A percentile compares a stretch with the other conserved stretches of the same genome.
These are phyloP conservation scores for Raddia guianensis DNA, from an alignment of 176 grass and related monocot genomes.

Conservation along the genomic window DNA sequence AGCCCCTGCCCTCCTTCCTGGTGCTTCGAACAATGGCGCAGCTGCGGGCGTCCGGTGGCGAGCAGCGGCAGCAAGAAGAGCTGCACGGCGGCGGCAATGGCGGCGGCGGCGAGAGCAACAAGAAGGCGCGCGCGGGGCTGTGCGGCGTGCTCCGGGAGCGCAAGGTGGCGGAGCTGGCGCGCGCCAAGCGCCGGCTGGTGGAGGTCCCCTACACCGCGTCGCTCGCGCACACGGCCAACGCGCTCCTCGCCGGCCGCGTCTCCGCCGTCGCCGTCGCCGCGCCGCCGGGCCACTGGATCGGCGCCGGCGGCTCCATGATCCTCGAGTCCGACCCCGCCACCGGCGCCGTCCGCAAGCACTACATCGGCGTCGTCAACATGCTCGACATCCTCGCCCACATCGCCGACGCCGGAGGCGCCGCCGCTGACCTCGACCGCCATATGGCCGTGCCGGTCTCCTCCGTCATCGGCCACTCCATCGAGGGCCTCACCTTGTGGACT, in stretches of 20 bases:
- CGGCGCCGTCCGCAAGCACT: constrained; percentile 87
- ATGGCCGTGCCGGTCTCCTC: constrained; percentile 80
- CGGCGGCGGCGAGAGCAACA: constrained; percentile 35
- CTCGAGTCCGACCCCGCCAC: constrained; percentile 83
- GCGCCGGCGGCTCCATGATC: constrained; percentile 86
- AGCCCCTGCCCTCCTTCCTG: background rate
- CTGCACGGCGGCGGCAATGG: background rate
- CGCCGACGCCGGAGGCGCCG: constrained; percentile 43
- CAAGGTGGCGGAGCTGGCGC: constrained; percentile 58
- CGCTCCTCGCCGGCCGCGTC: constrained; percentile 59
- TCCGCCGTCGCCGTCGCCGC: constrained; percentile 70
- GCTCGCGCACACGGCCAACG: constrained; percentile 71
- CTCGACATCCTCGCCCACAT: constrained; percentile 82
- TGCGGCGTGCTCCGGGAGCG: constrained; percentile 67
- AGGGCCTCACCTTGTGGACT: constrained; percentile 86
- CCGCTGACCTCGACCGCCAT: constrained; percentile 42
- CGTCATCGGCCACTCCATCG: constrained; percentile 77
- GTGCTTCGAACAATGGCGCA: constrained; percentile 28
- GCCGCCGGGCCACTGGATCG: constrained; percentile 82
- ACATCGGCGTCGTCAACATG: constrained; percentile 95
- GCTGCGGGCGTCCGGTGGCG: constrained; percentile 8
- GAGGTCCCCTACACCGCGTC: constrained; percentile 88
- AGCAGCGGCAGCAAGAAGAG: constrained; percentile 14
- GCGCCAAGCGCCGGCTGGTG: constrained; percentile 69
- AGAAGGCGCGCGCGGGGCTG: constrained; percentile 57